Base-by-base conservation (phyloP, 1,139 yeast species). In the Candida sp. region DNA sequence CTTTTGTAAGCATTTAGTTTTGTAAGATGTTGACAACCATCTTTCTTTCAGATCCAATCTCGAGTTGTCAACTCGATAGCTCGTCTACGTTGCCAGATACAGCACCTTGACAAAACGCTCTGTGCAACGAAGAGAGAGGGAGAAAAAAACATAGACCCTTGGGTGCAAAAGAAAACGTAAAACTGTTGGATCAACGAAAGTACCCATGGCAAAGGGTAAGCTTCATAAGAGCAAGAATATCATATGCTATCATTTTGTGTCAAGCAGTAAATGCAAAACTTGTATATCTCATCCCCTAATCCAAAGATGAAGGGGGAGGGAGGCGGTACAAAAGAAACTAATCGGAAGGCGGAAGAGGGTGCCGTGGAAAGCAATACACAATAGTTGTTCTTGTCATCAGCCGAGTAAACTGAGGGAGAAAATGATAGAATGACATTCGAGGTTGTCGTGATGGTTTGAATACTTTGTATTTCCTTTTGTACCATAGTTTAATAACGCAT, bases 1-100 rank as follows among this genome's bases (percentile, higher is more conserved):
- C 22, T 3, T 38, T 34, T 34, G 34, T 12, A 5, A 3, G 11
- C 11, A 9, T 6, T 11, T n/a, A 4, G 9, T 25, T 38, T 38
- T 38, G 42, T 38, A 38, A 38, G 11, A 38, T 26, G 27, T 38
- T 38, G 32, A 38, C 32, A 38, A 38, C 42, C 31, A 38, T 38
- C 43, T n/a, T 40, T 40, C 34, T 28, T 25, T 12, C 23, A 40
- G 43, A 40, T 40, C 17, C 6, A 30, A 28, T 40, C 34, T 40
- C 4, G 5, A 28, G 43, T 40, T 40, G 43, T 40, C 43, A 40
- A 40, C 43, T 40, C 34, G 9, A 40, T 28, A 28, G 11, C n/a
- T 38, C 31, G 25, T 37, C 41, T 22, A 38, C 5, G 31, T 26
- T 38, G 42, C 27, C 31, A 38, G 6, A n/a, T 38, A 23, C 25